Percentiles rank a stretch among this genome's conserved stretches.
Conservation (phyloP, 495 filamentous ascomycete genomes). For the Thermothielavioides terrestris region DNA sequence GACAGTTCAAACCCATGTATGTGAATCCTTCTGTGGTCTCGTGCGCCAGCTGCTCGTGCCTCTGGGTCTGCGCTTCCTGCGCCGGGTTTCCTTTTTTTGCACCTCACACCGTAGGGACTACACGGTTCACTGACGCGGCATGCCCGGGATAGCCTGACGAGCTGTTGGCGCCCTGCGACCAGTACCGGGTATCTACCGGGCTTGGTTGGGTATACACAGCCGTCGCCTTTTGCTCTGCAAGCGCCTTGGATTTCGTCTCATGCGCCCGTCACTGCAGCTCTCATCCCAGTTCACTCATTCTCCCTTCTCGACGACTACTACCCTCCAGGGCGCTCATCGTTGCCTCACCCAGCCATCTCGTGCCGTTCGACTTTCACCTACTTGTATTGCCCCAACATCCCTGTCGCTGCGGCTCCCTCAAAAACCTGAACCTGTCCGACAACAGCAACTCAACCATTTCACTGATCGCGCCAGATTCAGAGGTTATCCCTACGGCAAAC, state of each 20-base stretch:
- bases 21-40: neutral
- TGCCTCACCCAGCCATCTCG: neutral
- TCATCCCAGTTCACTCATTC: neutral
- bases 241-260: neutral
- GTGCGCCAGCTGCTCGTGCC: neutral
- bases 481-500: neutral
- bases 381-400: too few species aligned
- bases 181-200: too few species aligned
- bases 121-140: constrained; percentile 22
- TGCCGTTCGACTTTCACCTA: neutral
- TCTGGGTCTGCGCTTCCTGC: neutral
- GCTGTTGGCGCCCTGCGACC: neutral
- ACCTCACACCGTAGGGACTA: too few species aligned
- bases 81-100: neutral
- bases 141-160: constrained; percentile 16
- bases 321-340: neutral
- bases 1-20: neutral
- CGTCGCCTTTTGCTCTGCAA: neutral
- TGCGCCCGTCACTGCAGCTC: constrained; percentile 1
- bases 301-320: neutral
- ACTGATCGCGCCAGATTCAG: too few species aligned
- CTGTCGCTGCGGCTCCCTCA: too few species aligned
- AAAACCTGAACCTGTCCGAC: too few species aligned
- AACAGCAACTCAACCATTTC: too few species aligned
- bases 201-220: neutral